Evolutionary conservation across 495 filamentous ascomycete species (phyloP).

Genomic region (Annulohypoxylon maeteangense): DNA sequence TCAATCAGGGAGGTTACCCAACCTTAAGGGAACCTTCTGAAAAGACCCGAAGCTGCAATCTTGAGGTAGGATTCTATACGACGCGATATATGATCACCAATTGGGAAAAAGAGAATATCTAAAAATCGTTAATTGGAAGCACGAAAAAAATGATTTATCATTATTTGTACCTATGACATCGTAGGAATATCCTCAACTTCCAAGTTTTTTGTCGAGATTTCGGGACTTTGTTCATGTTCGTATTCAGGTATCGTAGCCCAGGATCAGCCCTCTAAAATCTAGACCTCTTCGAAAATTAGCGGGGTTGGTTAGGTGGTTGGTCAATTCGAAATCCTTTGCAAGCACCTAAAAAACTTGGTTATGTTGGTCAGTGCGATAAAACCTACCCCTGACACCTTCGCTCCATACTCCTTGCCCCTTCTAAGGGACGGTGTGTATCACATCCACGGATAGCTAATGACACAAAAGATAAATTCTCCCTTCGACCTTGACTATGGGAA

Average conservation of each 20-base stretch:
- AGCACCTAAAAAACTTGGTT: not conserved
- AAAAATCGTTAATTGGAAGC: not conserved
- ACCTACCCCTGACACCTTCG: not conserved
- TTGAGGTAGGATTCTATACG: not conserved
- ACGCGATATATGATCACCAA: not conserved
- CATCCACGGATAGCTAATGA: no score
- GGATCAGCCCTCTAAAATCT: constrained; percentile 7
- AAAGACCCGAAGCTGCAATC: constrained; percentile 5
- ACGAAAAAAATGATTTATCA: not conserved
- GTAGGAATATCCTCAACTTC: not conserved
- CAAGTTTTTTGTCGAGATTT: not conserved
- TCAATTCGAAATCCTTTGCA: not conserved
- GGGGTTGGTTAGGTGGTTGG: constrained; percentile 13
- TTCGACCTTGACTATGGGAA: not conserved
- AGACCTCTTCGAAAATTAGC: constrained; percentile 27
- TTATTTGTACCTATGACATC: not conserved
- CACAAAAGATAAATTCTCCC: no score
- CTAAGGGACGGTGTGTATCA: not conserved
- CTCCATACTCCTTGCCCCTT: not conserved
- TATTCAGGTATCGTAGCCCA: not conserved
- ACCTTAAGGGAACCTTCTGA: not conserved
- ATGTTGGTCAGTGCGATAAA: not conserved
- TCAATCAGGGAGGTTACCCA: constrained; percentile 7
- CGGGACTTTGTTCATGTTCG: not conserved
- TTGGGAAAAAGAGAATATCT: not conserved